Evolutionary conservation across 768 basidiomycete genomes (phyloP).

Genomic region (Ramaria rubella): DNA sequence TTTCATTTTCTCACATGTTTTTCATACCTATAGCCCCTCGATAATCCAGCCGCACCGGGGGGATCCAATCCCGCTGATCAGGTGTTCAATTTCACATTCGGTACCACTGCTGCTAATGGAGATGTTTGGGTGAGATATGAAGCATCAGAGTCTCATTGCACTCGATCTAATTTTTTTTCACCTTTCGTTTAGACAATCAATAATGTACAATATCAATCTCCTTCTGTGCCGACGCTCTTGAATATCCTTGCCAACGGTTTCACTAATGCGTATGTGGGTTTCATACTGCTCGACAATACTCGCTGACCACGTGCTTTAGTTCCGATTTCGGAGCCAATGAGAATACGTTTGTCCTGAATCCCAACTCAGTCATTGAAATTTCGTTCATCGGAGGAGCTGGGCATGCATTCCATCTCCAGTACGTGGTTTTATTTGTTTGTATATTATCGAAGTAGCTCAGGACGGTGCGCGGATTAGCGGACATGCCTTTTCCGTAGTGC

Average conservation of each 20-base stretch:
- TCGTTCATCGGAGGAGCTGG: slow-evolving; percentile 3
- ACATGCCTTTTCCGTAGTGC: slow-evolving; percentile 31
- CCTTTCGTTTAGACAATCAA: neutral
- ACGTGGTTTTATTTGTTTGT: neutral
- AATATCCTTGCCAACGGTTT: slow-evolving; percentile 9
- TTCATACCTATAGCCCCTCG: slow-evolving; percentile 11
- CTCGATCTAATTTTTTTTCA: neutral
- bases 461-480: neutral
- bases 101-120: neutral
- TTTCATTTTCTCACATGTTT: slow-evolving; percentile 15
- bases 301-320: neutral
- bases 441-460: neutral
- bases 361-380: slow-evolving; percentile 4
- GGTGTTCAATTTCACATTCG: slow-evolving; percentile 8
- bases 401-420: slow-evolving; percentile 10
- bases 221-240: slow-evolving; percentile 4
- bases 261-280: neutral
- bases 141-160: neutral
- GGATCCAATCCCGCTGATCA: neutral
- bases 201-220: slow-evolving; percentile 4
- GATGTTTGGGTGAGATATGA: slow-evolving; percentile 7
- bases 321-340: neutral
- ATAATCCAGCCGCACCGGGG: slow-evolving; percentile 12
- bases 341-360: slow-evolving; percentile 3
- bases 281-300: neutral